Percentiles rank a stretch among this genome's conserved stretches.
These are phyloP conservation scores for Vigna unguiculata DNA, from an alignment of 306 rosid genomes.

Conservation along the genomic window DNA sequence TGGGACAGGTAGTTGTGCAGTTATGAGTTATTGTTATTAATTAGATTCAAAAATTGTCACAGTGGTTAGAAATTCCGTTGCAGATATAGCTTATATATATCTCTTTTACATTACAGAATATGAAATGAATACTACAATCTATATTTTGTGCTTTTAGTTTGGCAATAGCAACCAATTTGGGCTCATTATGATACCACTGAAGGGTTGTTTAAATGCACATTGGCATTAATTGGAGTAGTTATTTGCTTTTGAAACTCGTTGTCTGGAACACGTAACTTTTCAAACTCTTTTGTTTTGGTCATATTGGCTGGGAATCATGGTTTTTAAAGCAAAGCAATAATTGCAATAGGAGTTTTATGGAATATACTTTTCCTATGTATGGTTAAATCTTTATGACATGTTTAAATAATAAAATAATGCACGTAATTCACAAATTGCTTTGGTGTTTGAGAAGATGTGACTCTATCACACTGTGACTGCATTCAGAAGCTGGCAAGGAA, in stretches of 20 bases:
- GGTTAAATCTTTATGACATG: not conserved
- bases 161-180: conserved; percentile 1
- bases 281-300: conserved; percentile 33
- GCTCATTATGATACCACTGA: not conserved
- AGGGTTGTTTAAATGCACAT: not conserved
- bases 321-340: conserved; percentile 21
- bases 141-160: not conserved
- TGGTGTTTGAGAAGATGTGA: conserved; percentile 2
- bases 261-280: conserved; percentile 26
- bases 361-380: conserved; percentile 26
- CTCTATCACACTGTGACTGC: not conserved
- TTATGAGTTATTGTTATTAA: not conserved
- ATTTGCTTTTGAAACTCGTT: conserved; percentile 22
- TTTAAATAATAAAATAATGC: conserved; percentile 39
- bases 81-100: not conserved
- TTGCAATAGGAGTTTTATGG: conserved; percentile 16
- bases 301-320: conserved; percentile 17
- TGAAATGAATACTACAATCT: not conserved
- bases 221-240: not conserved
- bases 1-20: not conserved
- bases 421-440: conserved; percentile 41
- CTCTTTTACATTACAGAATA: not conserved
- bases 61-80: not conserved
- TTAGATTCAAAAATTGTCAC: not conserved
- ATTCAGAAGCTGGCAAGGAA: conserved; percentile 39